These are phyloP conservation scores for Castanea sativa DNA, from an alignment of 306 rosid genomes.

Conservation along the genomic window DNA sequence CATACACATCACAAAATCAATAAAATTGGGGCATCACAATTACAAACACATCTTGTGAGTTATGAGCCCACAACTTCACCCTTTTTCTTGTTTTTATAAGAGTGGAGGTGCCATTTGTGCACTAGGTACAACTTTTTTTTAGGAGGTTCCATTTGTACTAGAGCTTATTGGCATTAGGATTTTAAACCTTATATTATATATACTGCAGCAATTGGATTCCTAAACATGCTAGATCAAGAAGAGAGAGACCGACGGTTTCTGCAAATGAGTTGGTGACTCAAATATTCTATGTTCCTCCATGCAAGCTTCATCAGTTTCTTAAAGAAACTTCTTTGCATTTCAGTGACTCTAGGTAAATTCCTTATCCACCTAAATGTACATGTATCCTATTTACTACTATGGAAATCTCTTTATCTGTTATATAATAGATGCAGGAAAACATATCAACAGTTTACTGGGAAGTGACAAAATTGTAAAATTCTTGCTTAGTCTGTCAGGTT, in stretches of 20 bases:
- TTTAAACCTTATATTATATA: conserved; percentile 11
- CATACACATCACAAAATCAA: no score
- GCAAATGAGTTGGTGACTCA: conserved; percentile 73
- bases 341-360: conserved; percentile 61
- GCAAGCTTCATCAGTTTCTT: conserved; percentile 74
- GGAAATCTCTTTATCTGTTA: neutral
- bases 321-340: conserved; percentile 66
- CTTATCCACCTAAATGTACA: neutral
- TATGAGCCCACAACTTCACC: no score
- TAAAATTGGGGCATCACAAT: no score
- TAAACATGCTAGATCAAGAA: conserved; percentile 68
- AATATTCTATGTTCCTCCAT: conserved; percentile 91
- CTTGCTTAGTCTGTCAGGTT: neutral
- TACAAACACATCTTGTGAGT: no score
- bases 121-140: no score
- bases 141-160: no score
- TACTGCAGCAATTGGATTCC: conserved; percentile 67
- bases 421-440: neutral
- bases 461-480: neutral
- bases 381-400: neutral
- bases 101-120: no score
- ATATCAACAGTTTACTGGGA: neutral
- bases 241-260: conserved; percentile 66
- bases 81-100: no score
- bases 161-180: neutral